phyloP scores from a whole-genome alignment of 1,139 yeast genomes.

The Saccharomyces hybrid region DNA sequence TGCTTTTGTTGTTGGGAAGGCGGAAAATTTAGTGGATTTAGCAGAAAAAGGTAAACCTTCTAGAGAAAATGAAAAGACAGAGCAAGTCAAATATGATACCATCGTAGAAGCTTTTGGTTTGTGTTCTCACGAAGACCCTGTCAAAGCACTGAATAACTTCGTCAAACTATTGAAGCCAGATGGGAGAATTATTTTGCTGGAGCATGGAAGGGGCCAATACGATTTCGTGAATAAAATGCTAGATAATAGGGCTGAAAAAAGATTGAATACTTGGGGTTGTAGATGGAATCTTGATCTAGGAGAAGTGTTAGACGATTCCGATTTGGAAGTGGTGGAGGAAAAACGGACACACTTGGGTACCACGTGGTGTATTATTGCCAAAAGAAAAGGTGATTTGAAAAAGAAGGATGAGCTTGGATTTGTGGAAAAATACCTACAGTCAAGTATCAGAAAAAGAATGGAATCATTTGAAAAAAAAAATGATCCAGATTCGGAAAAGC shows the following conservation, averaged over 20 bases:
- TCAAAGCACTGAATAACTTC: constrained; percentile 70
- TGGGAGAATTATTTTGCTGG: constrained; percentile 81
- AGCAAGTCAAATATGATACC: constrained; percentile 66
- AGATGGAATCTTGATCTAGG: constrained; percentile 95
- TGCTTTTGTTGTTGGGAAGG: constrained; percentile 87
- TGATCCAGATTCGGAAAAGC: neutral
- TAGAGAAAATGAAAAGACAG: constrained; percentile 6
- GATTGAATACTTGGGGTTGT: constrained; percentile 93
- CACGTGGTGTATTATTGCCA: constrained; percentile 76
- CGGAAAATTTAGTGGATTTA: constrained; percentile 67
- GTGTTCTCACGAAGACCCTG: constrained; percentile 94
- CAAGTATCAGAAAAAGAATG: constrained; percentile 18
- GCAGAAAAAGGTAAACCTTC: constrained; percentile 33
- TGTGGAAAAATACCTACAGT: constrained; percentile 39
- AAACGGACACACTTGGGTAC: constrained; percentile 87
- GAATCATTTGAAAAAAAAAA: constrained; percentile 13
- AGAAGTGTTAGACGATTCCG: constrained; percentile 73
- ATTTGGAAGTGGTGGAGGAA: constrained; percentile 73
- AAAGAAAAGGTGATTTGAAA: constrained; percentile 58
- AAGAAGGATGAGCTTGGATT: constrained; percentile 38
- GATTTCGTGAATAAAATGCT: constrained; percentile 70
- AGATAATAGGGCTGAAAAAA: constrained; percentile 74
- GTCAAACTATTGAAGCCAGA: constrained; percentile 68
- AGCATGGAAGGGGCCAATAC: constrained; percentile 85
- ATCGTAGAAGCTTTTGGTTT: constrained; percentile 90